Base-by-base conservation (phyloP, 228 moss, liverwort and hornwort genomes). In the Sphagnum fallax region DNA sequence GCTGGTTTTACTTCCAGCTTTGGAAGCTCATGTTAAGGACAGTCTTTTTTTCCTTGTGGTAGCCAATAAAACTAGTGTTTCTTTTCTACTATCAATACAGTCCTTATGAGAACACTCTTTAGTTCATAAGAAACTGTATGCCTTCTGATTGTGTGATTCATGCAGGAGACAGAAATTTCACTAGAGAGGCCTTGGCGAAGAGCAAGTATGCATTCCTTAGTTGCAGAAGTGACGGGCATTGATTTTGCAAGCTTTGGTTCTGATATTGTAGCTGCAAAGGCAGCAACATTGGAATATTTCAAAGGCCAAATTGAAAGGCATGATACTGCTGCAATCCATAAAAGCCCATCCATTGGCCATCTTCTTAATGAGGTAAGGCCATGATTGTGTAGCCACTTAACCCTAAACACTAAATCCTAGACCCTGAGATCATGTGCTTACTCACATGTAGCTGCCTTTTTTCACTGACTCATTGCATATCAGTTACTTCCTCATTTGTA, bases 141-240 rank as follows among this genome's bases (percentile, higher is more conserved):
- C 32, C 32, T 32, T 32, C 32, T 32, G 32, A 32, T 32, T 32
- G 32, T 32, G 9, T 80, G 78, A 80, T 81, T 78, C 72, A 78
- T 84, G 84, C 83, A 97, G 93, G 98, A 80, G 61, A 91, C 87
- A 69, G 86, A 88, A 69, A 86, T 98, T 68, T 82, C 78, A 58
- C 74, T 92, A 65, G 87, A 90, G 52, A 91, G 94, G 67, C 98
- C 98, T 65, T 98, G 98, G 98, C 89, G 85, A 84, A 81, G 98
- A 69, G 94, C 84, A 51, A 83, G 85, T 11, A 98, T 98, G 98
- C 94, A 90, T 61, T 71, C 82, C 32, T 83, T 98, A 51, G 94
- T 98, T 11, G 80, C 90, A 72, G 93, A 89, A 72, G 80, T 80
- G 48, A 90, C 90, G 53, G 87, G 87, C 62, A 79, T 98, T 69